Conservation (phyloP, 148 eudicot genomes). For the Polygonum maritimum region DNA sequence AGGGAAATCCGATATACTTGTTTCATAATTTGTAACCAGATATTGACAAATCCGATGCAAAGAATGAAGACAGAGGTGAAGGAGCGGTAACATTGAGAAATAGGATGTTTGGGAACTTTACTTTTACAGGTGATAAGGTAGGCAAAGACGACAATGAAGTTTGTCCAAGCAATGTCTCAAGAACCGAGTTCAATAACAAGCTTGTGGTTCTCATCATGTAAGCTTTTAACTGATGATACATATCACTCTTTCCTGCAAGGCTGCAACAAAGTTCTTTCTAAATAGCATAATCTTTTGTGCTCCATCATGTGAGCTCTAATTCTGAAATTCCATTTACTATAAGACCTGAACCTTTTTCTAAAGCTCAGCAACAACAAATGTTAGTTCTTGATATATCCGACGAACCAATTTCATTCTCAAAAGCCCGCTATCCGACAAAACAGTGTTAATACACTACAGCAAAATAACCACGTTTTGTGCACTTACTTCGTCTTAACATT, state of each 20-base stretch:
- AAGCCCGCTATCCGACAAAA: conserved; percentile 49
- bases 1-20: too few species aligned
- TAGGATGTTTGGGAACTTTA: too few species aligned
- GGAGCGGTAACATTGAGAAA: too few species aligned
- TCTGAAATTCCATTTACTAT: conserved; percentile 47
- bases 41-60: too few species aligned
- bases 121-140: too few species aligned
- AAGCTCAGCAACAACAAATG: conserved; percentile 52
- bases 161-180: conserved; percentile 36
- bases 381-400: conserved; percentile 62
- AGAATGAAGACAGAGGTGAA: too few species aligned
- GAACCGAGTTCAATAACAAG: conserved; percentile 50
- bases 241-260: conserved; percentile 51
- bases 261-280: conserved; percentile 65
- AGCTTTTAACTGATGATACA: conserved; percentile 51
- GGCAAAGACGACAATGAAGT: too few species aligned
- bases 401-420: conserved; percentile 39
- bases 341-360: conserved; percentile 49
- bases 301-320: conserved; percentile 36
- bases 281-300: conserved; percentile 49
- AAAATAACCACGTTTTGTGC: conserved; percentile 58
- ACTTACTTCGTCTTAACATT: conserved; percentile 24
- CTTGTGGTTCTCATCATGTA: conserved; percentile 45
- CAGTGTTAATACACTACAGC: conserved; percentile 42
- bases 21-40: too few species aligned